A percentile compares a stretch with the other conserved stretches of the same genome.
Conservation (phyloP, 352 stramenopile species). For the Phytophthora citrophthora region DNA sequence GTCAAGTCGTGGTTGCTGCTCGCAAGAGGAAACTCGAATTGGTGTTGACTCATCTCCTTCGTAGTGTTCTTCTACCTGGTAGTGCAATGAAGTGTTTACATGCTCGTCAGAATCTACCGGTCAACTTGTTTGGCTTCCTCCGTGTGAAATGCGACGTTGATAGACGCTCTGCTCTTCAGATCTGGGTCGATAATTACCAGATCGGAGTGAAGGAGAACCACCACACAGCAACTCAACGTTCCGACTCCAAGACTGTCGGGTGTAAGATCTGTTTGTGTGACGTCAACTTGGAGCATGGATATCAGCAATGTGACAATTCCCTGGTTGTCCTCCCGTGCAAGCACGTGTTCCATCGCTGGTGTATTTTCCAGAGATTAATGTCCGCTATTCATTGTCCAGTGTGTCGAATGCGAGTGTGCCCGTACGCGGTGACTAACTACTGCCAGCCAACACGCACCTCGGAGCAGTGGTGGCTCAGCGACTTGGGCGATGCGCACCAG, state of each 20-base stretch:
- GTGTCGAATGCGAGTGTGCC: constrained; percentile 52
- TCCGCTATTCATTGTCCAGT: constrained; percentile 69
- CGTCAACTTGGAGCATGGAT: background rate
- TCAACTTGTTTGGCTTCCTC: constrained; percentile 58
- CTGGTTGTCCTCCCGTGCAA: constrained; percentile 50
- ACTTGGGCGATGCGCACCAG: background rate
- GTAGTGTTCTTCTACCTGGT: constrained; percentile 54
- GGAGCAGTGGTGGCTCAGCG: constrained; percentile 58
- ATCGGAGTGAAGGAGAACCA: background rate
- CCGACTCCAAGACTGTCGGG: background rate
- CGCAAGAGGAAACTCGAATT: constrained; percentile 59
- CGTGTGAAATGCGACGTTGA: constrained; percentile 46
- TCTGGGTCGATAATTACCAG: constrained; percentile 14
- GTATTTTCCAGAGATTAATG: constrained; percentile 69
- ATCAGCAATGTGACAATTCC: background rate
- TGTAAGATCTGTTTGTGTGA: background rate
- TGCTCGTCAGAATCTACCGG: constrained; percentile 47
- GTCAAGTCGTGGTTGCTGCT: constrained; percentile 29
- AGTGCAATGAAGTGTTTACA: constrained; percentile 65
- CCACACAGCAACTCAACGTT: background rate
- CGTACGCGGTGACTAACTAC: constrained; percentile 50
- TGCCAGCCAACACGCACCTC: constrained; percentile 35
- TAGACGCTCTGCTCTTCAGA: constrained; percentile 58
- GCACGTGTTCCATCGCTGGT: constrained; percentile 69
- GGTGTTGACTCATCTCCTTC: constrained; percentile 62